Percentiles rank a stretch among this genome's conserved stretches.
Evolutionary conservation across 169 alveolate species (phyloP).

Genomic region (Theileria annulata): DNA sequence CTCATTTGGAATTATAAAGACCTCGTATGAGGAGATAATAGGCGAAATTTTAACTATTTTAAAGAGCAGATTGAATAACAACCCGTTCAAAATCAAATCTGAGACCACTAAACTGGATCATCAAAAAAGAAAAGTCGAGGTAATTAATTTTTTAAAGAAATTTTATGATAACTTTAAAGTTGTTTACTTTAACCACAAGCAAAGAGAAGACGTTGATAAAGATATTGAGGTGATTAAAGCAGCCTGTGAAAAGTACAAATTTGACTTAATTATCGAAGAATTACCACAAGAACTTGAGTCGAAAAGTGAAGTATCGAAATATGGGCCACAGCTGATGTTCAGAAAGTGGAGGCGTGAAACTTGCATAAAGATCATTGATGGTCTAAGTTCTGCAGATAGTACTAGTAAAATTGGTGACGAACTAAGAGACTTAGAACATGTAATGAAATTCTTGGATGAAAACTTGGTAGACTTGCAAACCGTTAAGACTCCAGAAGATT

Average conservation of each 20-base stretch:
- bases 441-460: background rate
- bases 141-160: background rate
- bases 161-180: constrained; percentile 39
- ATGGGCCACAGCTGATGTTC: constrained; percentile 7
- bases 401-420: background rate
- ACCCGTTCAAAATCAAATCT: background rate
- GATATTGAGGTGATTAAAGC: constrained; percentile 36
- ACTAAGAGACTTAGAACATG: background rate
- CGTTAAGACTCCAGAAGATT: background rate
- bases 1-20: constrained; percentile 47
- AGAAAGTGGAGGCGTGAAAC: constrained; percentile 19
- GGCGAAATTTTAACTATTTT: background rate
- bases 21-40: background rate
- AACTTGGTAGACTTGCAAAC: background rate
- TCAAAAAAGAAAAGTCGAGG: background rate
- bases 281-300: background rate
- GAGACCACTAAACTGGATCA: background rate
- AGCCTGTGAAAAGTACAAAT: constrained; percentile 45
- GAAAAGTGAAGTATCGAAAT: background rate
- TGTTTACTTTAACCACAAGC: constrained; percentile 54
- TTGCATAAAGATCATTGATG: background rate
- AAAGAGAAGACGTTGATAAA: constrained; percentile 36
- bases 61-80: background rate
- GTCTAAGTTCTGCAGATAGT: background rate
- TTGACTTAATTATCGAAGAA: constrained; percentile 27